Conservation (phyloP, 73 alveolate species). For the Paramecium primaurelia region DNA sequence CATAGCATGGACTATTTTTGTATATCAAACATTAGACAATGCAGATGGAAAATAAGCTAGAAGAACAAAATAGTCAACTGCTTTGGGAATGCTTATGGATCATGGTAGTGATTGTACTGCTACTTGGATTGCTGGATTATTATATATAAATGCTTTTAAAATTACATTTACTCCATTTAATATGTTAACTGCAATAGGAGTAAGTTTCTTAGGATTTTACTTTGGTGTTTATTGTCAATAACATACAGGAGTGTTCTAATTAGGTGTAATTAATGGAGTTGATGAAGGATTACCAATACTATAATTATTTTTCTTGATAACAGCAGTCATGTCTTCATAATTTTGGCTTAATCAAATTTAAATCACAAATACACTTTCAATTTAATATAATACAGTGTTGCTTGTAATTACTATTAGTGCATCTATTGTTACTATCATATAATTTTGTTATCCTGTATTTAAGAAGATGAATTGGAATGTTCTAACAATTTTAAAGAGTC, state of each 20-base stretch:
- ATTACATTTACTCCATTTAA: not conserved
- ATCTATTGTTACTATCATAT: not conserved
- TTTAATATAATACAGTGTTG: not conserved
- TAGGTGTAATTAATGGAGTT: constrained; percentile 53
- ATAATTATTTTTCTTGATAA: constrained; percentile 12
- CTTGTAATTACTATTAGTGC: not conserved
- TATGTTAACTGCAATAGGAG: not conserved
- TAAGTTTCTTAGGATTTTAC: constrained; percentile 18
- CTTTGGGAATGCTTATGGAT: constrained; percentile 75
- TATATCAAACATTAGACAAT: constrained; percentile 66
- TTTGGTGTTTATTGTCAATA: constrained; percentile 50
- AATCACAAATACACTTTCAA: not conserved
- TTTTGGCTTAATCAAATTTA: not conserved
- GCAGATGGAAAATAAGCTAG: constrained; percentile 78
- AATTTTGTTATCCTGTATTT: constrained; percentile 2
- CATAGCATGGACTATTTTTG: constrained; percentile 1
- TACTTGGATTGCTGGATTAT: constrained; percentile 60
- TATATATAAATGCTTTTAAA: not conserved
- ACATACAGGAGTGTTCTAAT: constrained; percentile 39
- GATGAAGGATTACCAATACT: constrained; percentile 60
- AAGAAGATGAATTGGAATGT: constrained; percentile 2
- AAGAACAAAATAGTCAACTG: constrained; percentile 67
- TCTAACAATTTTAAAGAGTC: not conserved
- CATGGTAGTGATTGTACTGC: constrained; percentile 80
- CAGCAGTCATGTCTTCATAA: constrained; percentile 13